A percentile compares a stretch with the other conserved stretches of the same genome.
These are phyloP conservation scores for Fusarium cyanostomum DNA, from an alignment of 2,329 filamentous ascomycete genomes.

Conservation along the genomic window DNA sequence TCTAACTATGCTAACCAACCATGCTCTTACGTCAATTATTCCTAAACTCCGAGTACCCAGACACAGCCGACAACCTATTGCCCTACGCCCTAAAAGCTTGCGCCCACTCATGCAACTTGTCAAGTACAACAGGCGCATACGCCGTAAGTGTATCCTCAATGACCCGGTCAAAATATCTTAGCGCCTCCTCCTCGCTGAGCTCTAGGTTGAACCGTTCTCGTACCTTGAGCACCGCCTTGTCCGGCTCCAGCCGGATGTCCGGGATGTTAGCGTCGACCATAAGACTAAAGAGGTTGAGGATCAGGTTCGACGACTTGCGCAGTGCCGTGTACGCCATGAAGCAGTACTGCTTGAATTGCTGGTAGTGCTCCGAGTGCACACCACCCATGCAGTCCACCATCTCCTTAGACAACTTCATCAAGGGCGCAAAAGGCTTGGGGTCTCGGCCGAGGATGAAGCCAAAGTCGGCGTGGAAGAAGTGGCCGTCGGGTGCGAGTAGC, in stretches of 20 bases:
- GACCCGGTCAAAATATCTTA: slow-evolving; percentile 84
- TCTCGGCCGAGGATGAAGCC: slow-evolving; percentile 97
- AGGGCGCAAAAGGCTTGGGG: slow-evolving; percentile 94
- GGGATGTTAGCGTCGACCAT: slow-evolving; percentile 99
- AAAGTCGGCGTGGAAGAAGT: slow-evolving; percentile 99
- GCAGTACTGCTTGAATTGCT: slow-evolving; percentile 92
- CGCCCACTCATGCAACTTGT: slow-evolving; percentile 91
- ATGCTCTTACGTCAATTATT: background rate
- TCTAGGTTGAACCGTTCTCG: slow-evolving; percentile 94
- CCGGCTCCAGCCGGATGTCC: slow-evolving; percentile 89
- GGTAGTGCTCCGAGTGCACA: slow-evolving; percentile 79
- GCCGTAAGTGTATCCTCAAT: slow-evolving; percentile 92
- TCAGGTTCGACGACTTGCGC: slow-evolving; percentile 87
- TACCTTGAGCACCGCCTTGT: slow-evolving; percentile 94
- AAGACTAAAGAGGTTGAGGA: slow-evolving; percentile 92
- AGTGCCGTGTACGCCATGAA: slow-evolving; percentile 94
- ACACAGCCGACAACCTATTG: background rate
- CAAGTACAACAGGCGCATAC: slow-evolving; percentile 92
- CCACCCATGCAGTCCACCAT: slow-evolving; percentile 99
- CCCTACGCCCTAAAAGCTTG: slow-evolving; percentile 83
- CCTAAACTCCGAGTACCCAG: slow-evolving; percentile 9
- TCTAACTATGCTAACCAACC: background rate
- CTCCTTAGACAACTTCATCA: slow-evolving; percentile 96
- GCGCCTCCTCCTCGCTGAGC: slow-evolving; percentile 90
- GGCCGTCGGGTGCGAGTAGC: slow-evolving; percentile 85